Evolutionary conservation across 257 asterid genomes (phyloP), one percentile per base, ranked within the genome.

Genomic region (Paulownia fortunei): DNA sequence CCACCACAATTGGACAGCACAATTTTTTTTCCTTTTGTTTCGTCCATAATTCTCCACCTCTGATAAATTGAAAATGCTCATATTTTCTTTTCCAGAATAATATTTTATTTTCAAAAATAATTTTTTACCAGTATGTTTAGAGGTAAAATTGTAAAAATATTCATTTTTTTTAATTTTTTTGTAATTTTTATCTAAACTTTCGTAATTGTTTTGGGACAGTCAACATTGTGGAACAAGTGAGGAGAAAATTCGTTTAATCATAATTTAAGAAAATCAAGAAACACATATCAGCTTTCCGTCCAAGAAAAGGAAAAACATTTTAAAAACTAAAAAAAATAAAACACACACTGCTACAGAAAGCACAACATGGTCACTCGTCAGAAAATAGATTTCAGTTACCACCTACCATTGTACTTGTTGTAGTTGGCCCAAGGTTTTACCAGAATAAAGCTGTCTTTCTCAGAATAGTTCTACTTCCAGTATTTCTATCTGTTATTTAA

Each of bases 361-460:
- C 69, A 47, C 55, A 68, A 39, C 59, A 51, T n/a, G 36, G 69
- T 66, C 80, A 11, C 62, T 47, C 42, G 42, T 79, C 83, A 73
- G 78, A 59, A 11, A 71, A 19, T 55, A 23, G 69, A 63, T 82
- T 76, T 81, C 81, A 69, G 81, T 76, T 67, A 34, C 73, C 49
- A 78, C 47, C 72, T 62, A 37, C 10, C 68, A 8, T 80, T 39
- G 62, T 56, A 39, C 47, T 24, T 12, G 21, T 32, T n/a, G 41
- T 36, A 34, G 49, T 34, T 66, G 65, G 27, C 76, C 34, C 62
- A 30, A 26, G 27, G 64, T 8, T 42, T 76, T 76, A 77, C 62
- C 77, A 3, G 30, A 47, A 66, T 30, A 19, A 58, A 49, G 4
- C 10, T 23, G n/a, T 30, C 46, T 19, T 0, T 6, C 52, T 76